Conservation (phyloP, 2,329 filamentous ascomycete genomes). For the Alternaria dauci region DNA sequence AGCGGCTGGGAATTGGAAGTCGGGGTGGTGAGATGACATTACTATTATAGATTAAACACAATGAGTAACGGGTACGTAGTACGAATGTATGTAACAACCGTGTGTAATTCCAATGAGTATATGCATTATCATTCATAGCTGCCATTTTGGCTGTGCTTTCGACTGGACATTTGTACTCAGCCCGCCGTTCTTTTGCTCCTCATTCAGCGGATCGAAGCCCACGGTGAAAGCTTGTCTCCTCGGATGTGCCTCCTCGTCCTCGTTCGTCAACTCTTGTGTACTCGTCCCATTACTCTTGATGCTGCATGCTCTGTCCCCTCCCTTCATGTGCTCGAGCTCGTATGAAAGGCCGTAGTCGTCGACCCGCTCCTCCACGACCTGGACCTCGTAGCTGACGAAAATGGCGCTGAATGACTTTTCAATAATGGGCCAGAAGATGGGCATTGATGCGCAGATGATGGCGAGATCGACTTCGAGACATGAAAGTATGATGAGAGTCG, state of each 20-base stretch:
- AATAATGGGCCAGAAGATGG: constrained; percentile 49
- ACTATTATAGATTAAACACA: background rate
- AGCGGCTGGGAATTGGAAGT: background rate
- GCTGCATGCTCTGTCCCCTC: constrained; percentile 20
- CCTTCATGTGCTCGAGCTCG: constrained; percentile 37
- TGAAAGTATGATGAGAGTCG: constrained; percentile 38
- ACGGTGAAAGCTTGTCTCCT: constrained; percentile 34
- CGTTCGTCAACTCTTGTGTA: constrained; percentile 30
- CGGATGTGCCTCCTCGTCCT: constrained; percentile 15
- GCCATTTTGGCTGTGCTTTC: constrained; percentile 35
- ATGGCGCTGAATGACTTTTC: constrained; percentile 38
- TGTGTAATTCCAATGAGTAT: background rate
- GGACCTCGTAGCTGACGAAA: constrained; percentile 46
- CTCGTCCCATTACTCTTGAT: constrained; percentile 37
- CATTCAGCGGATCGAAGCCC: constrained; percentile 35
- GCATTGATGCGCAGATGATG: constrained; percentile 47
- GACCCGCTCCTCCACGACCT: constrained; percentile 40
- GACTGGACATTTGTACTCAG: constrained; percentile 36
- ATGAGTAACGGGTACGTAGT: background rate
- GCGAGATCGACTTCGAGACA: constrained; percentile 47
- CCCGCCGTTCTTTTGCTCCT: constrained; percentile 16
- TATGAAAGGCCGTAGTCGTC: constrained; percentile 36
- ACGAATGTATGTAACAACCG: background rate
- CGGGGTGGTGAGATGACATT: background rate
- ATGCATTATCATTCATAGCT: constrained; percentile 21